Evolutionary conservation across 2,329 filamentous ascomycete genomes (phyloP).

Genomic region (Thelonectria blattea): DNA sequence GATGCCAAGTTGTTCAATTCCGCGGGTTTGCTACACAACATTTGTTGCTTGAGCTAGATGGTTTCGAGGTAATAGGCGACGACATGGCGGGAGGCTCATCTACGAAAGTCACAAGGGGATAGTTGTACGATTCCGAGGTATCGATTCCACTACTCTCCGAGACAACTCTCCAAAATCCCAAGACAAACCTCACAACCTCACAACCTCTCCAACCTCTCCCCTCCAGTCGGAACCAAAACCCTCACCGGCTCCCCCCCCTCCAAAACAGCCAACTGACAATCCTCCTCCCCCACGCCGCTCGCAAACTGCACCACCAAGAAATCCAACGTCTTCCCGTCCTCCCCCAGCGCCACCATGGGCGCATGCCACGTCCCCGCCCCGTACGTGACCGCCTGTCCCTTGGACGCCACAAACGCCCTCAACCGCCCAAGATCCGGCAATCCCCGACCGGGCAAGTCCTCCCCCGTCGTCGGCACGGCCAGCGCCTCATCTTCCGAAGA

Average conservation of each 20-base stretch:
- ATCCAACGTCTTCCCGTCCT: slow-evolving; percentile 65
- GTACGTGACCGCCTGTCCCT: slow-evolving; percentile 87
- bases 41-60: no score
- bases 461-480: slow-evolving; percentile 36
- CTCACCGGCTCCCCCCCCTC: slow-evolving; percentile 49
- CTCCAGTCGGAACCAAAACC: slow-evolving; percentile 32
- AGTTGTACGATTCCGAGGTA: no score
- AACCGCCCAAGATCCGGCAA: slow-evolving; percentile 75
- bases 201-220: slow-evolving; percentile 22
- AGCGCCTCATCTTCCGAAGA: slow-evolving; percentile 33
- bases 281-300: slow-evolving; percentile 81
- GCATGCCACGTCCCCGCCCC: slow-evolving; percentile 93
- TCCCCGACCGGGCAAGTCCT: slow-evolving; percentile 62
- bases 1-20: background rate
- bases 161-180: no score
- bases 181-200: slow-evolving; percentile 2
- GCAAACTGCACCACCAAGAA: slow-evolving; percentile 91
- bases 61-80: no score
- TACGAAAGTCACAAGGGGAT: background rate
- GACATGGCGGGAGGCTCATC: no score
- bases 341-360: slow-evolving; percentile 88
- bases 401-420: slow-evolving; percentile 78
- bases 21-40: background rate
- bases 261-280: slow-evolving; percentile 79
- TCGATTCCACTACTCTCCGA: no score